Evolutionary conservation across 257 asterid genomes (phyloP).

Genomic region (Solanum sitiens): DNA sequence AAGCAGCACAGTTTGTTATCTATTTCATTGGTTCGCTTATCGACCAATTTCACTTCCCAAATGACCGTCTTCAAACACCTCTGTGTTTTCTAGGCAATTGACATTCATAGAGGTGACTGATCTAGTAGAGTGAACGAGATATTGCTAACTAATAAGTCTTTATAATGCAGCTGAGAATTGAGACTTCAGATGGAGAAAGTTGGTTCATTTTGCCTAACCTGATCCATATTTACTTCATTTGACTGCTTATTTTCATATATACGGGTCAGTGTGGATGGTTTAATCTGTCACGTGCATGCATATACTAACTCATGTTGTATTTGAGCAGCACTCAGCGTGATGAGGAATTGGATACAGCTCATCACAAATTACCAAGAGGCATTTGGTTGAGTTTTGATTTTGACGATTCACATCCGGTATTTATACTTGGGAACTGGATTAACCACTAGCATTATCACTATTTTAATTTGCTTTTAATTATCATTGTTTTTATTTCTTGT

Average conservation of each 20-base stretch:
- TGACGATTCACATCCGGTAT: constrained; percentile 91
- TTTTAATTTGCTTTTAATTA: not conserved
- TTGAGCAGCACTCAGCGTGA: constrained; percentile 48
- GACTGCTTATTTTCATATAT: not conserved
- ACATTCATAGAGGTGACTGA: not conserved
- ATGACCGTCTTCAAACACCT: not conserved
- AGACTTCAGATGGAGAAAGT: not conserved
- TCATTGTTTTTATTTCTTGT: not conserved
- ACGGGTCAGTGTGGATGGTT: not conserved
- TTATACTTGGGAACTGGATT: not conserved
- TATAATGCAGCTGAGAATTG: not conserved
- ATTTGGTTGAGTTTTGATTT: constrained; percentile 79
- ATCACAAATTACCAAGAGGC: constrained; percentile 73
- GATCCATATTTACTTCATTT: not conserved
- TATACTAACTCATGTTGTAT: constrained; percentile 4
- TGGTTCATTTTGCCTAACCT: not conserved
- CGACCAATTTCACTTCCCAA: not conserved
- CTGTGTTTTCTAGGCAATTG: not conserved
- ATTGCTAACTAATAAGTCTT: not conserved
- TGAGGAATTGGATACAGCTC: constrained; percentile 39
- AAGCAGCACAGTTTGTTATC: not conserved
- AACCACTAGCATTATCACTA: not conserved
- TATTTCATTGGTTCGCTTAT: not conserved
- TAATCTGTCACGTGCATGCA: not conserved
- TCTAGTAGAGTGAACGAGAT: not conserved